Evolutionary conservation across 805 yeast genomes (phyloP), one percentile per base, ranked within the genome.

Genomic region (Schizosaccharomyces lindneri): DNA sequence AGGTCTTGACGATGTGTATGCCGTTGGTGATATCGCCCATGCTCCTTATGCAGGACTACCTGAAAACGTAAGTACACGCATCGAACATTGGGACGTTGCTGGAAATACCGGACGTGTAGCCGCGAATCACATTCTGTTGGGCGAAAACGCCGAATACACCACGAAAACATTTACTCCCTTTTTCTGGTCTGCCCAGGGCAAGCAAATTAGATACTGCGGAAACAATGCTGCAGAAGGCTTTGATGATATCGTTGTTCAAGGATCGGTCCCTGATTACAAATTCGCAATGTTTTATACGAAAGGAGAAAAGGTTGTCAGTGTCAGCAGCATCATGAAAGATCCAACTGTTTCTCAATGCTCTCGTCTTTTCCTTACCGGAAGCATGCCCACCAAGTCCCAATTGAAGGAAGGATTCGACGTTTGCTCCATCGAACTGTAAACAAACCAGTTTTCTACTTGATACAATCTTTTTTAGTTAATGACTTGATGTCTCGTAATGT

Each of bases 131-230:
- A 57, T 57, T 36, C 9, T 31, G 13, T 15, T 57, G 32, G 43
- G 43, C 7, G 36, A 39, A 17, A 57, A 27, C 19, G 39, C 60
- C 9, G 27, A 19, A 9, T 57, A 27, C 36, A 36, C 60, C 11
- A 57, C 63, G 32, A 57, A 46, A 60, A 21, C 63, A 6, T 59
- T 57, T 46, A 59, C 55, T 9, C 63, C 63, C 15, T 43, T 43
- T 59, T 61, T 61, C 48, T 61, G 63, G 63, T 59, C 63, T 39
- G 63, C 63, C 2, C 57, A 55, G 32, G 63, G 63, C n/a, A 60
- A 32, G 46, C 63, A 61, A 55, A n/a, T 61, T 11, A 61, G 63
- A 19, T 61, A 59, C 32, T 57, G 61, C 43, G 63, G 63, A 24
- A 61, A 21, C 60, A 61, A 59, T 6, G 31, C 57, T 24, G 55